These are phyloP conservation scores for Trichoderma hamatum DNA, from an alignment of 2,329 filamentous ascomycete genomes.

Conservation along the genomic window DNA sequence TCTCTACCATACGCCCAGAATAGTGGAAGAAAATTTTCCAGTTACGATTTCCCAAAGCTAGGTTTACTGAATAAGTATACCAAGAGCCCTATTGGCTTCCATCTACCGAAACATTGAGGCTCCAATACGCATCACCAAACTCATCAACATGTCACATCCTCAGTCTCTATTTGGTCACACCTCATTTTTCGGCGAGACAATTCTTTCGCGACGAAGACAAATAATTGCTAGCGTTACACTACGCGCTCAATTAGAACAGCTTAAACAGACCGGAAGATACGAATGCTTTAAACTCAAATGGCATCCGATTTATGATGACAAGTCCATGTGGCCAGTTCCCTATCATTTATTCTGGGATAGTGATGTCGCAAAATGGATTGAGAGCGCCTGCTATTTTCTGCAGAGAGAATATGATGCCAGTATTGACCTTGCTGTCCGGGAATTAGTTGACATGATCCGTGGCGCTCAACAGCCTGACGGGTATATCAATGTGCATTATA, in stretches of 20 bases:
- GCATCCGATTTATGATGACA: constrained; percentile 1
- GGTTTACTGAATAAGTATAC: neutral
- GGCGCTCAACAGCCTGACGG: neutral
- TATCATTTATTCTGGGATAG: constrained; percentile 6
- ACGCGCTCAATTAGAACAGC: neutral
- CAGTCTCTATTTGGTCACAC: neutral
- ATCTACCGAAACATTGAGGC: neutral
- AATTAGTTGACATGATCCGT: constrained; percentile 3
- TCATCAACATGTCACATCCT: neutral
- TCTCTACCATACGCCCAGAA: neutral
- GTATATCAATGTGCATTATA: neutral
- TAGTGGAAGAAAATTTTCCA: neutral
- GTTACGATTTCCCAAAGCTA: neutral
- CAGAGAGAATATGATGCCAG: neutral
- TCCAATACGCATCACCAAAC: neutral
- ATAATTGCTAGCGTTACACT: neutral
- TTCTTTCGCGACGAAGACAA: neutral
- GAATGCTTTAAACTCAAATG: neutral
- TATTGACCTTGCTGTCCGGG: neutral
- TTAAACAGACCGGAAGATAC: constrained; percentile 7
- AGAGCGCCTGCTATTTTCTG: neutral
- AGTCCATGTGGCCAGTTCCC: constrained; percentile 5
- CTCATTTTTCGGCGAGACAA: neutral
- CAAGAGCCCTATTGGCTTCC: neutral
- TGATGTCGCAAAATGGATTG: constrained; percentile 5